Conservation (phyloP, 1,284 basidiomycete genomes). For the Cryptococcus sp. region DNA sequence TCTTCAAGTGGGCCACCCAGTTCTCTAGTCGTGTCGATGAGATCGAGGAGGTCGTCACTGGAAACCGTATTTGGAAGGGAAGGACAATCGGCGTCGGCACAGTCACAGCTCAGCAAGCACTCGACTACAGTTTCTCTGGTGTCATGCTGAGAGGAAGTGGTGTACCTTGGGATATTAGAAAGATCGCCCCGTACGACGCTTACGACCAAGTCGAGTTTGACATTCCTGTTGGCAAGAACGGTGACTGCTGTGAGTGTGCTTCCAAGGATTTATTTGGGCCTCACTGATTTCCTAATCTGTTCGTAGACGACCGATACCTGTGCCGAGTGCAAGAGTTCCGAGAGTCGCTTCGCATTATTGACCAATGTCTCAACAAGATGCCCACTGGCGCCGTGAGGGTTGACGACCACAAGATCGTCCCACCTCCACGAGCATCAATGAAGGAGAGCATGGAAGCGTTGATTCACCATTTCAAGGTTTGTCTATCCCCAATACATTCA, state of each 20-base stretch:
- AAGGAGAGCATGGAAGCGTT: conserved; percentile 98
- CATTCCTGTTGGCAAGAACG: conserved; percentile 91
- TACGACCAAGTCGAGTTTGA: conserved; percentile 99
- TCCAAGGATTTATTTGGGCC: neutral
- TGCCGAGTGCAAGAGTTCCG: conserved; percentile 98
- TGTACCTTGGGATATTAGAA: conserved; percentile 89
- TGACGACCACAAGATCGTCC: conserved; percentile 95
- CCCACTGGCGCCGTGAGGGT: conserved; percentile 89
- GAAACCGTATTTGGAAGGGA: conserved; percentile 97
- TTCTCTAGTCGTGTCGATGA: conserved; percentile 84
- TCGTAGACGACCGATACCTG: conserved; percentile 65
- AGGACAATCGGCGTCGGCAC: conserved; percentile 88
- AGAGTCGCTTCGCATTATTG: conserved; percentile 87
- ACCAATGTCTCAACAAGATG: conserved; percentile 97
- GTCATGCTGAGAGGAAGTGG: conserved; percentile 97
- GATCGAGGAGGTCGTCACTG: conserved; percentile 96
- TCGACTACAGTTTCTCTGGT: conserved; percentile 93
- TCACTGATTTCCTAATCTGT: neutral
- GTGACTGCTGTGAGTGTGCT: conserved; percentile 72
- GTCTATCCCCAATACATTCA: conserved; percentile 13
- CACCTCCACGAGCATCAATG: conserved; percentile 96
- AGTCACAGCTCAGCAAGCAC: conserved; percentile 88
- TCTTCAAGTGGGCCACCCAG: conserved; percentile 97
- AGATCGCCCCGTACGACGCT: conserved; percentile 92
- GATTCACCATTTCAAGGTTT: conserved; percentile 96